A percentile compares a stretch with the other conserved stretches of the same genome.
Evolutionary conservation across 2,329 filamentous ascomycete species (phyloP).

Genomic region (Fusarium algeriense): DNA sequence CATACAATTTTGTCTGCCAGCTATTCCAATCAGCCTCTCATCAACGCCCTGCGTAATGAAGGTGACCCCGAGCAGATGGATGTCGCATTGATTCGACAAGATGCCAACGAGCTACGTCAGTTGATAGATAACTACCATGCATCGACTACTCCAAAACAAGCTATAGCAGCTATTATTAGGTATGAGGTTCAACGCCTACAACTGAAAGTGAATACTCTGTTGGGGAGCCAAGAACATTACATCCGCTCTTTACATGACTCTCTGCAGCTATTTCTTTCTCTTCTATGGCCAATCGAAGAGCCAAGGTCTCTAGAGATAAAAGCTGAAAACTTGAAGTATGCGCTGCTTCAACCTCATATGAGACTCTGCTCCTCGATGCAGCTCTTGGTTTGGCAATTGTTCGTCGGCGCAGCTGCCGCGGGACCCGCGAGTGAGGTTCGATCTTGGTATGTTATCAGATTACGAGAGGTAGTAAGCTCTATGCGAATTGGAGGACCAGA

Average conservation of each 20-base stretch:
- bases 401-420: slow-evolving; percentile 34
- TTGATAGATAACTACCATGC: slow-evolving; percentile 1
- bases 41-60: slow-evolving; percentile 25
- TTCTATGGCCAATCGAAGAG: slow-evolving; percentile 18
- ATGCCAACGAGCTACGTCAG: background rate
- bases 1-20: slow-evolving; percentile 10
- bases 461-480: slow-evolving; percentile 7
- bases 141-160: accelerated
- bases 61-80: background rate
- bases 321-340: slow-evolving; percentile 16
- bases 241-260: slow-evolving; percentile 25
- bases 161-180: background rate
- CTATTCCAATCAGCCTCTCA: slow-evolving; percentile 21
- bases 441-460: slow-evolving; percentile 10
- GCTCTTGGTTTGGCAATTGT: slow-evolving; percentile 39
- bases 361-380: slow-evolving; percentile 36
- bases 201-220: slow-evolving; percentile 8
- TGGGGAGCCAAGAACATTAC: slow-evolving; percentile 17
- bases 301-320: background rate
- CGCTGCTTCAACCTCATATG: slow-evolving; percentile 13
- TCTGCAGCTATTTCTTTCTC: slow-evolving; percentile 13
- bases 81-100: slow-evolving; percentile 4
- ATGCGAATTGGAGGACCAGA: background rate
- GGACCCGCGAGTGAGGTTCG: background rate
- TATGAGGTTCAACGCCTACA: slow-evolving; percentile 16